Evolutionary conservation across 257 asterid genomes (phyloP), one percentile per base, ranked within the genome.

Genomic region (Solanum chilense): DNA sequence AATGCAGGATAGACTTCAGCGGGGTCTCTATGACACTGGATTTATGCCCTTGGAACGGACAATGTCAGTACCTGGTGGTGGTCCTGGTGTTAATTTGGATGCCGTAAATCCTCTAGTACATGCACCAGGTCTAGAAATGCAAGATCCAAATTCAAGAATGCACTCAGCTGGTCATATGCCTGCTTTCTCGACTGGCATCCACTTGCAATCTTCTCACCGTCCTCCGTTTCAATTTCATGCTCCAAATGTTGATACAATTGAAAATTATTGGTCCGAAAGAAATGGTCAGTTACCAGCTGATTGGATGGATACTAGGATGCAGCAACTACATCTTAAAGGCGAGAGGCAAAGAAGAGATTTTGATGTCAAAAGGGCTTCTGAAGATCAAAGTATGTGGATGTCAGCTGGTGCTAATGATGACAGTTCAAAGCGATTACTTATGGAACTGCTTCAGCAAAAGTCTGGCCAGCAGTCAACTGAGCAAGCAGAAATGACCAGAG

Each of bases 361-460:
- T 70, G 98, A 94, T 60, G 91, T 89, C 82, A 94, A 89, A 89
- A 90, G 93, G 90, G 91, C 88, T 77, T 33, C 87, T 45, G 99
- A 94, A 89, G 98, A 97, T 90, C 90, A 95, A 71, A 95, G 97
- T 90, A 87, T 96, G 85, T 96, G 99, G 99, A 95, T 96, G 99
- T 95, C 99, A 16, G 96, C 98, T 62, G 99, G 95, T 86, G 87
- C 95, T 15, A 91, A 92, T 89, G 99, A 97, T 88, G 99, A 97
- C 91, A 94, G 92, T 91, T 97, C 99, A 58, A 97, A 96, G 92
- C 96, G 97, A 14, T 92, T 96, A 89, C 98, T 97, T 83, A 94
- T 97, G 99, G 98, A 97, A 85, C 90, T 97, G 86, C 94, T 97
- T 71, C 98, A 95, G 76, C 99, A 93, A 90, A 97, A 96, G 87